Evolutionary conservation across 306 rosid genomes (phyloP).

Genomic region (Dalbergia cochinchinensis): DNA sequence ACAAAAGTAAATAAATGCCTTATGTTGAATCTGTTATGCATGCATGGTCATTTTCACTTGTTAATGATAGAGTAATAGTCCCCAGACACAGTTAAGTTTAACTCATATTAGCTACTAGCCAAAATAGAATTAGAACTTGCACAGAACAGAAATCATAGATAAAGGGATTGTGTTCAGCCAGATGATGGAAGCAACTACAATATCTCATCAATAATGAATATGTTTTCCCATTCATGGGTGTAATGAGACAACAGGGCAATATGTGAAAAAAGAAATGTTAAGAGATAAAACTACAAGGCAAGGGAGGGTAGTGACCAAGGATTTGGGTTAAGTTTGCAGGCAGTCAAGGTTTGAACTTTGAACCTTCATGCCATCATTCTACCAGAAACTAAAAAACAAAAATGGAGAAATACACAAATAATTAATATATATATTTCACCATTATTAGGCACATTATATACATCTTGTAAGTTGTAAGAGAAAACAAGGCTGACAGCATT

Average conservation of each 20-base stretch:
- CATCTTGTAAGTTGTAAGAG: not conserved
- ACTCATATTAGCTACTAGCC: not conserved
- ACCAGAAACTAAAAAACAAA: not conserved
- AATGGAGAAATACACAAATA: not conserved
- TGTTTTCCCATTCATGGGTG: too few species aligned
- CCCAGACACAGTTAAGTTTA: slow-evolving; percentile 7
- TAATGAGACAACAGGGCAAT: too few species aligned
- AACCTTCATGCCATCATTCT: not conserved
- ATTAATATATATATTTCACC: not conserved
- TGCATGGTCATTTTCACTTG: not conserved
- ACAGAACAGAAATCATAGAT: not conserved
- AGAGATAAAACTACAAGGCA: too few species aligned
- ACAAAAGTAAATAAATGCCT: slow-evolving; percentile 26
- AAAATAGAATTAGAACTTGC: slow-evolving; percentile 12
- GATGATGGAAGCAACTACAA: too few species aligned
- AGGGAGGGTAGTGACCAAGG: not conserved
- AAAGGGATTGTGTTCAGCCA: not conserved
- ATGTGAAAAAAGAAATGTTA: too few species aligned
- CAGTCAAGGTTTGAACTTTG: not conserved
- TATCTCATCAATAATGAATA: too few species aligned
- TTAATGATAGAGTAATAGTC: slow-evolving; percentile 8
- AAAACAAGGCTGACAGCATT: slow-evolving; percentile 1
- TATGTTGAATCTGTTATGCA: slow-evolving; percentile 10
- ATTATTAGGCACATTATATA: slow-evolving; percentile 1
- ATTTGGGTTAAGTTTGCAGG: not conserved